Percentiles rank a stretch among this genome's conserved stretches.
phyloP scores from a whole-genome alignment of 2,329 filamentous ascomycete species.

The Hymenoscyphus scutula region DNA sequence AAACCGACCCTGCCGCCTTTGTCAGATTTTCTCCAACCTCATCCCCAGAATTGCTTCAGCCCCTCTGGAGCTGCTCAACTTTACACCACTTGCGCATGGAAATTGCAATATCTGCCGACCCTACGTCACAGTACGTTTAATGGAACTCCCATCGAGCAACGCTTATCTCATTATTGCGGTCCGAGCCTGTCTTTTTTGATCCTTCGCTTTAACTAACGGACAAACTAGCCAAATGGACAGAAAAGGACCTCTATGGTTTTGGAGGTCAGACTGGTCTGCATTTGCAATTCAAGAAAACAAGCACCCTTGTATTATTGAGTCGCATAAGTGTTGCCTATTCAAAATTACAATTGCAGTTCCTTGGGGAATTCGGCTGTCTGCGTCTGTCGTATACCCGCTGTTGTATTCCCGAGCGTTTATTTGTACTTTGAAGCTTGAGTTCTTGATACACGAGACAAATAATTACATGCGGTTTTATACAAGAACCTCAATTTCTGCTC shows the following conservation, averaged over 20 bases:
- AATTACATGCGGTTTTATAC: neutral
- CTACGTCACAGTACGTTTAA: neutral
- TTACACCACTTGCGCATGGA: neutral
- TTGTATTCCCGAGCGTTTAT: neutral
- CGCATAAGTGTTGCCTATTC: no score
- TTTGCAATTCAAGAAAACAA: neutral
- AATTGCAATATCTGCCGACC: neutral
- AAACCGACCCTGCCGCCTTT: neutral
- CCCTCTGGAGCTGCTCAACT: neutral
- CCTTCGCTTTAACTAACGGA: no score
- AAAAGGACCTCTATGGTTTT: neutral
- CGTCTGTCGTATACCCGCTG: neutral
- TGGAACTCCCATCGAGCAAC: neutral
- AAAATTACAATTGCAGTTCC: neutral
- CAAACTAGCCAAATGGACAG: no score
- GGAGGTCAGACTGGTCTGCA: neutral
- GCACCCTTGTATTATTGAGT: no score
- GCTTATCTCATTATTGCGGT: no score
- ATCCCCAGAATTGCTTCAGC: neutral
- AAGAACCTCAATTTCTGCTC: neutral
- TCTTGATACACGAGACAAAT: neutral
- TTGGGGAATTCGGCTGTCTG: neutral
- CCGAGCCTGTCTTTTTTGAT: no score
- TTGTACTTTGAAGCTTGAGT: neutral
- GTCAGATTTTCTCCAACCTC: neutral